Evolutionary conservation across 768 basidiomycete genomes (phyloP).

Genomic region (Tulasnella sp.): DNA sequence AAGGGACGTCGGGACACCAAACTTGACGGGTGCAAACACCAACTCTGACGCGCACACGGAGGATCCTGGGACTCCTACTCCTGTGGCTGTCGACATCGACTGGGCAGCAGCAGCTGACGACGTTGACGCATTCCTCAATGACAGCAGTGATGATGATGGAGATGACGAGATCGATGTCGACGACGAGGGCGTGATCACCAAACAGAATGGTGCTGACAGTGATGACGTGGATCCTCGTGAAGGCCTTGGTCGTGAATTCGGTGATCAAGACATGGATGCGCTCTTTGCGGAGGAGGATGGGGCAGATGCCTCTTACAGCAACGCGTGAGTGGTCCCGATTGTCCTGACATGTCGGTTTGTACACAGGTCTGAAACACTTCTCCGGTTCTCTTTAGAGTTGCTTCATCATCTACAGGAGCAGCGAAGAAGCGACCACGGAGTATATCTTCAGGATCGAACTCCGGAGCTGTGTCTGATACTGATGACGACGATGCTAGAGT

Average conservation of each 20-base stretch:
- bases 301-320: constrained; percentile 31
- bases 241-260: background rate
- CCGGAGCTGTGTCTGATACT: constrained; percentile 21
- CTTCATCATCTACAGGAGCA: constrained; percentile 54
- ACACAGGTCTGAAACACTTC: constrained; percentile 34
- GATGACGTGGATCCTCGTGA: constrained; percentile 29
- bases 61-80: constrained; percentile 30
- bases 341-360: too few relatives aligned
- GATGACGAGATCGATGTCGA: constrained; percentile 20
- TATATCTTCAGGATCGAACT: constrained; percentile 26
- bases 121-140: constrained; percentile 76
- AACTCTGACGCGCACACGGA: constrained; percentile 18
- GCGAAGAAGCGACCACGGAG: constrained; percentile 60
- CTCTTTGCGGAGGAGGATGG: constrained; percentile 28
- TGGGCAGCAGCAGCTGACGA: constrained; percentile 81
- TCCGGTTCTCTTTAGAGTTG: constrained; percentile 34
- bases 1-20: constrained; percentile 5
- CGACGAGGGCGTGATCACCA: constrained; percentile 8
- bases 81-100: constrained; percentile 44
- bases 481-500: constrained; percentile 42
- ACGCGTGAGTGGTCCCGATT: constrained; percentile 34
- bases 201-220: constrained; percentile 4
- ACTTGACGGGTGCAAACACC: constrained; percentile 28
- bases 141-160: constrained; percentile 45
- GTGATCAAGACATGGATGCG: constrained; percentile 21